Base-by-base conservation (phyloP, 768 basidiomycete species). In the Kwoniella dejecticola region DNA sequence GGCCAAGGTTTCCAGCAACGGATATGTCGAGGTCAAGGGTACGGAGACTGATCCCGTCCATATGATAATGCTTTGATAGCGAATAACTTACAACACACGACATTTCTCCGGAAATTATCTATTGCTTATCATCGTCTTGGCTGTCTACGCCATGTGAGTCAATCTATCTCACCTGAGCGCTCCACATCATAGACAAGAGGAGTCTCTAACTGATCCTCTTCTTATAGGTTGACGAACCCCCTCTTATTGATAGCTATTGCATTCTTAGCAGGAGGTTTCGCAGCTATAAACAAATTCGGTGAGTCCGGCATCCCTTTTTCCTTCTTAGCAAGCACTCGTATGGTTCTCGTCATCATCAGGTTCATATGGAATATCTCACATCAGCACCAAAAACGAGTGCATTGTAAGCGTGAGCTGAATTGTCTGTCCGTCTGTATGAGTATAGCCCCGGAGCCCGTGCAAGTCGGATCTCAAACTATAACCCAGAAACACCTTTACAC, bases 201-300 rank as follows among this genome's bases (percentile, higher is more conserved):
- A n/a, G 81, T 0, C 11, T 8, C 5, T 12, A 36, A 8, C 38
- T 31, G 19, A 49, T 31, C 52, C 8, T 42, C 10, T 42, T 19
- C 38, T 19, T n/a, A 17, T 62, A 92, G 91, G 67, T 79, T 97
- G 67, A 90, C 87, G 47, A 92, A 89, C 77, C 85, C 84, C 24
- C 79, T 85, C 31, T 86, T 97, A 36, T 84, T 96, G 67, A 82
- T 91, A 72, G 87, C 93, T 6, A 81, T 96, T 62, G 83, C 81
- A 19, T 92, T 98, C 83, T 86, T 98, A 64, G 85, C 91, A 64
- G 90, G 91, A 30, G 94, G 94, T 4, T 96, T 96, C 79, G 80
- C 86, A n/a, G 84, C 85, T 42, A 94, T 97, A 80, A 95, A 95
- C 82, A 86, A 82, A 72, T 95, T 88, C 66, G 93, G 91, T 92